These are phyloP conservation scores for Athelia sp. DNA, from an alignment of 1,284 basidiomycete species.

Conservation along the genomic window DNA sequence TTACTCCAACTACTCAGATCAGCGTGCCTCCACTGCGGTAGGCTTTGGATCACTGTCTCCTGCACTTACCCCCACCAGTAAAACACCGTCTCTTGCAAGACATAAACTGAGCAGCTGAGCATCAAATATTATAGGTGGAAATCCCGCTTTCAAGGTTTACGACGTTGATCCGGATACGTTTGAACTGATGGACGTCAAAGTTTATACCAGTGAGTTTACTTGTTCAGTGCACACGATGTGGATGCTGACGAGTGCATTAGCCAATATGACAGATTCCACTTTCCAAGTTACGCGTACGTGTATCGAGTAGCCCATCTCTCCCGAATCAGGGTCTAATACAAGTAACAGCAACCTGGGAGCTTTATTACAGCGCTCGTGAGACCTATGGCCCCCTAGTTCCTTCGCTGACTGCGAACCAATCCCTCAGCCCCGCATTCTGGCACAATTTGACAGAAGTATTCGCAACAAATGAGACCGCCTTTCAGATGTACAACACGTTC, in stretches of 20 bases:
- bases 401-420: slow-evolving; percentile 15
- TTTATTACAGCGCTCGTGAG: slow-evolving; percentile 52
- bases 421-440: slow-evolving; percentile 50
- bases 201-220: slow-evolving; percentile 32
- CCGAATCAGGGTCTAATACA: no score
- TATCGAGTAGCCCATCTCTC: no score
- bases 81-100: no score
- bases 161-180: slow-evolving; percentile 50
- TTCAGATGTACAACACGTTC: slow-evolving; percentile 38
- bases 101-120: no score
- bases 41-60: slow-evolving; percentile 46
- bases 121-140: slow-evolving; percentile 29
- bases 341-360: slow-evolving; percentile 49
- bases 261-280: slow-evolving; percentile 29
- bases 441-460: slow-evolving; percentile 55
- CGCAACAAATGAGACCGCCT: slow-evolving; percentile 40
- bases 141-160: slow-evolving; percentile 49
- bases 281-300: slow-evolving; percentile 31
- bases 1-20: slow-evolving; percentile 47
- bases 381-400: slow-evolving; percentile 43
- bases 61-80: slow-evolving; percentile 52
- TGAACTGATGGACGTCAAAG: slow-evolving; percentile 43
- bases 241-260: slow-evolving; percentile 15
- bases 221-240: neutral
- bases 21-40: slow-evolving; percentile 42